phyloP scores from a whole-genome alignment of 2,329 filamentous ascomycete species.

The Periconia macrospinosa region DNA sequence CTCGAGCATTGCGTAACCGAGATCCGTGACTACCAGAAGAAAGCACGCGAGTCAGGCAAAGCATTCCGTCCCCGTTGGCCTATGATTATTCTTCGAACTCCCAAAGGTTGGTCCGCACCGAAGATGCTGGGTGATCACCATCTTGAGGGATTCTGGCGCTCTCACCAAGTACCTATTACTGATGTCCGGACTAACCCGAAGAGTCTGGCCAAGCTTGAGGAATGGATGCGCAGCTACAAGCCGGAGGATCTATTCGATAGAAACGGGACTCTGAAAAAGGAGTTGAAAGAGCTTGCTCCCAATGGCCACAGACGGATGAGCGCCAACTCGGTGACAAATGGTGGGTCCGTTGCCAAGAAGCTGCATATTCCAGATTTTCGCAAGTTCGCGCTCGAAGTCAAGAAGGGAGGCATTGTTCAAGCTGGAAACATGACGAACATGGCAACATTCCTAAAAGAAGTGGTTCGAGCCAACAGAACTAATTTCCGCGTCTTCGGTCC shows the following conservation, averaged over 20 bases:
- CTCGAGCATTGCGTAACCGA: slow-evolving; percentile 72
- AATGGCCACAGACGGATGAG: slow-evolving; percentile 71
- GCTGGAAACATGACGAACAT: no score
- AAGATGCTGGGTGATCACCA: slow-evolving; percentile 71
- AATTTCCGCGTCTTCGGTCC: slow-evolving; percentile 78
- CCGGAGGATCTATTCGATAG: slow-evolving; percentile 71
- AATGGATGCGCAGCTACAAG: slow-evolving; percentile 77
- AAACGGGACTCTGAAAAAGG: slow-evolving; percentile 63
- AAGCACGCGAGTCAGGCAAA: slow-evolving; percentile 70
- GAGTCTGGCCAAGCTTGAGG: slow-evolving; percentile 69
- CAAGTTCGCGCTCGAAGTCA: slow-evolving; percentile 65
- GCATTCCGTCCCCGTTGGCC: slow-evolving; percentile 74
- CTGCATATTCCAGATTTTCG: slow-evolving; percentile 71
- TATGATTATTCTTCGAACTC: slow-evolving; percentile 75
- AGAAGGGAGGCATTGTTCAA: slow-evolving; percentile 66
- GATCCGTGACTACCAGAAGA: slow-evolving; percentile 69
- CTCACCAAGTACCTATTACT: slow-evolving; percentile 76
- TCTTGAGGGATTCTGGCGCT: slow-evolving; percentile 75
- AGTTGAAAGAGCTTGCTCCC: slow-evolving; percentile 67
- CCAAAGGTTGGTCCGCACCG: slow-evolving; percentile 80
- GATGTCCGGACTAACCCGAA: slow-evolving; percentile 67
- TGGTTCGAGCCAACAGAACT: slow-evolving; percentile 64
- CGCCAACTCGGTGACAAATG: slow-evolving; percentile 75
- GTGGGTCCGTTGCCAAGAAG: slow-evolving; percentile 67
- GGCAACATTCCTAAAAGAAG: slow-evolving; percentile 64